Base-by-base conservation (phyloP, 2,329 filamentous ascomycete species). In the Cryphonectria nitschkei region DNA sequence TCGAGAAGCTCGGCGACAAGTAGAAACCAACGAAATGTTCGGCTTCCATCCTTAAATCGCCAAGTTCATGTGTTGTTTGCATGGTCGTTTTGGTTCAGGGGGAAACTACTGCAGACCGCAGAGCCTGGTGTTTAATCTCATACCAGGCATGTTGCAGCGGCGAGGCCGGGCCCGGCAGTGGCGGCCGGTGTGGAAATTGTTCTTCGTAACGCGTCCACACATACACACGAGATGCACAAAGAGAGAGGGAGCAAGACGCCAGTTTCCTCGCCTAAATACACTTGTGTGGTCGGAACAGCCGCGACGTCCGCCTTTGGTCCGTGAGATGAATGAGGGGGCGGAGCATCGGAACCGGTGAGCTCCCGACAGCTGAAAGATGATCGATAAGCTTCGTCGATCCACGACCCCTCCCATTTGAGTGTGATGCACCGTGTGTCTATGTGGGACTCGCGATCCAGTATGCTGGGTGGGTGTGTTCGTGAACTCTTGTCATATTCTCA, bases 121-220 rank as follows among this genome's bases (percentile, higher is more conserved):
- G 29, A 52, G 41, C 37, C n/a, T 50, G 46, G 46, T n/a, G 22
- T 50, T 50, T 64, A 29, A 46, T 46, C 32, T 39, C 39, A 46
- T 11, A n/a, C 11, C 41, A 65, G 63, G 43, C 63, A 37, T 50
- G 13, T 26, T 65, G 63, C 63, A 65, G 63, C 63, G 63, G 63
- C 43, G 63, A 65, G 32, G 43, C 63, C 63, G 63, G n/a, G 14
- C 54, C 54, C 26, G 26, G 54, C 54, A 58, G 26, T 32, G 54
- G 54, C 54, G 54, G 54, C 54, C 54, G 26, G 29, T 58, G 54
- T 32, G 26, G 26, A 58, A 58, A 32, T 32, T 58, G 1, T 32
- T 32, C 14, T 58, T 58, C 54, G 54, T 58, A 32, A 32, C 54
- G 54, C 54, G 54, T 34, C 26, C 54, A 32, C 54, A 32, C 26